A percentile compares a stretch with the other conserved stretches of the same genome.
Evolutionary conservation across 2,329 filamentous ascomycete genomes (phyloP).

Genomic region (Aspergillus nomiae): DNA sequence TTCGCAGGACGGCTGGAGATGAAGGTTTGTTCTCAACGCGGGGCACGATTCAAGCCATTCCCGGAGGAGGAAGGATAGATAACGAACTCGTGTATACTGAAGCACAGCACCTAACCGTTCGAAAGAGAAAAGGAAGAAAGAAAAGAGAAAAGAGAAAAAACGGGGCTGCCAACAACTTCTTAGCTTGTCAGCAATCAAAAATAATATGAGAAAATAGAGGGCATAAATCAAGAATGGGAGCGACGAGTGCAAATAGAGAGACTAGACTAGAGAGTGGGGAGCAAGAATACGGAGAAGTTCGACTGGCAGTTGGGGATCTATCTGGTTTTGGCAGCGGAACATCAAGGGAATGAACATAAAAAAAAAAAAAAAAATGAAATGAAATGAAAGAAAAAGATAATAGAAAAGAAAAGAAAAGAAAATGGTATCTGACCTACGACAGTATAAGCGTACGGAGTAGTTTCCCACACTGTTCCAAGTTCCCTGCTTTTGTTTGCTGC

Average conservation of each 20-base stretch:
- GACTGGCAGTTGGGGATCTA: background rate
- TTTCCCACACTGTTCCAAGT: background rate
- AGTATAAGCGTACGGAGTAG: background rate
- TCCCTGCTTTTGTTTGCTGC: background rate
- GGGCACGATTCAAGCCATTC: slow-evolving; percentile 9
- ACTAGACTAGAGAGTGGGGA: background rate
- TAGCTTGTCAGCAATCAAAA: background rate
- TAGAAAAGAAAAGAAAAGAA: background rate
- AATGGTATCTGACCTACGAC: background rate
- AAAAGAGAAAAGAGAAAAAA: background rate
- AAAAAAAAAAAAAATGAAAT: background rate
- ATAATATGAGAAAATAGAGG: background rate
- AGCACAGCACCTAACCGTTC: background rate
- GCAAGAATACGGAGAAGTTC: slow-evolving; percentile 3
- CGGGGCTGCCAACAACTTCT: background rate
- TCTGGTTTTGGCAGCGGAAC: background rate
- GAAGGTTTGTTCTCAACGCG: slow-evolving; percentile 8
- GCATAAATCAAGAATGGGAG: background rate
- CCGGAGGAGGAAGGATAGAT: slow-evolving; percentile 1
- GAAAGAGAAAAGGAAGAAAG: background rate
- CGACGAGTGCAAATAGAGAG: background rate
- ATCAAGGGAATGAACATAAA: background rate
- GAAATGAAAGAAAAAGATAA: background rate
- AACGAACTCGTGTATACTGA: background rate
- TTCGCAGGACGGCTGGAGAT: slow-evolving; percentile 2